These are phyloP conservation scores for Ilyonectria robusta DNA, from an alignment of 2,329 filamentous ascomycete species.

Conservation along the genomic window DNA sequence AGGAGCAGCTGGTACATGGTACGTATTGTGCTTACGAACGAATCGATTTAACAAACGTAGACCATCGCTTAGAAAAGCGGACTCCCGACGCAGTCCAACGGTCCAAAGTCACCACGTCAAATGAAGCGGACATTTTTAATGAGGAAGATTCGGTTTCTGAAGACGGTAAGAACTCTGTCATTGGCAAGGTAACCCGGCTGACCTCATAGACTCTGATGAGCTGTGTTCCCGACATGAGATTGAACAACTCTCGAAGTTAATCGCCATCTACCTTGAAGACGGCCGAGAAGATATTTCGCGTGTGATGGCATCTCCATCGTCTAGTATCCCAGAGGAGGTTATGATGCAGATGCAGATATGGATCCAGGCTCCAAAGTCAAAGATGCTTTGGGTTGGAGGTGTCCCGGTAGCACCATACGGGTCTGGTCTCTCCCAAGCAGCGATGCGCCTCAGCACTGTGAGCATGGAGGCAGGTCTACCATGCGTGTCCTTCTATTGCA, in stretches of 20 bases:
- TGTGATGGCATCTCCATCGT: neutral
- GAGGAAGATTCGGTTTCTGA: neutral
- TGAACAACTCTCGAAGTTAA: neutral
- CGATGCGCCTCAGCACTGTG: neutral
- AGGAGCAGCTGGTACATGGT: neutral
- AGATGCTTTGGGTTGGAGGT: neutral
- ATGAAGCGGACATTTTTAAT: neutral
- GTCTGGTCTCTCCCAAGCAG: neutral
- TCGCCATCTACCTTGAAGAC: neutral
- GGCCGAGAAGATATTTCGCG: neutral
- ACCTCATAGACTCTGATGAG: neutral
- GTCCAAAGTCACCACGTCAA: neutral
- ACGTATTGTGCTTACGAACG: neutral
- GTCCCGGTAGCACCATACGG: neutral
- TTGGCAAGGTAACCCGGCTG: neutral
- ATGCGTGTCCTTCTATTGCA: slow-evolving; percentile 8
- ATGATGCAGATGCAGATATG: neutral
- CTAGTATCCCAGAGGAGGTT: neutral
- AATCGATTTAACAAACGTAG: too few relatives aligned
- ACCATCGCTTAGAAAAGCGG: too few relatives aligned
- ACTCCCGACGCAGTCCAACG: neutral
- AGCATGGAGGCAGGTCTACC: neutral
- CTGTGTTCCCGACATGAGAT: neutral
- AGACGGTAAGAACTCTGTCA: neutral
- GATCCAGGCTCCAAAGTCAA: neutral